Conservation (phyloP, 2,329 filamentous ascomycete genomes). For the Colletotrichum somersetense region DNA sequence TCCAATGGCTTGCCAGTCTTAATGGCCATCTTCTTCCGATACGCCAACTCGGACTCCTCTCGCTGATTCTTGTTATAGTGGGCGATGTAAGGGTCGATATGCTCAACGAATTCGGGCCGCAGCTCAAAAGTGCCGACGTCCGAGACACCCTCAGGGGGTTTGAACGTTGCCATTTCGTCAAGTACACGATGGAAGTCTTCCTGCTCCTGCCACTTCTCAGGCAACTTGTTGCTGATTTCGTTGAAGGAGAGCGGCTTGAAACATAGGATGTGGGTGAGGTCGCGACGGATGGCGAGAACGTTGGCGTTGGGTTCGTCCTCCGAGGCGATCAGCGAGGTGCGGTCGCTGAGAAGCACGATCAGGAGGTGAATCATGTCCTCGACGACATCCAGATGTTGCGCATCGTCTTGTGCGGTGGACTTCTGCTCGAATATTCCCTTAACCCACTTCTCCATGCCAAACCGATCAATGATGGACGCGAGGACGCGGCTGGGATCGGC, state of each 20-base stretch:
- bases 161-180: conserved; percentile 89
- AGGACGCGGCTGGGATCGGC: conserved; percentile 87
- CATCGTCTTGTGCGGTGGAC: conserved; percentile 82
- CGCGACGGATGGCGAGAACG: conserved; percentile 81
- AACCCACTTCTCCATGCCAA: conserved; percentile 89
- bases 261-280: conserved; percentile 93
- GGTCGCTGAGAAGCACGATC: conserved; percentile 90
- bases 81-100: conserved; percentile 94
- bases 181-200: conserved; percentile 89
- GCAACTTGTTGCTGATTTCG: conserved; percentile 86
- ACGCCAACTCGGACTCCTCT: conserved; percentile 92
- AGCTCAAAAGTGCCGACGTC: conserved; percentile 96
- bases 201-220: conserved; percentile 89
- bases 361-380: conserved; percentile 97
- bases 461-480: conserved; percentile 91
- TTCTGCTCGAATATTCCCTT: conserved; percentile 82
- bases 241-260: conserved; percentile 97
- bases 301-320: conserved; percentile 76
- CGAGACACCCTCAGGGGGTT: conserved; percentile 88
- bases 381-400: conserved; percentile 89
- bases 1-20: conserved; percentile 83
- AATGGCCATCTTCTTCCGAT: conserved; percentile 88
- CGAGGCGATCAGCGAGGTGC: conserved; percentile 80
- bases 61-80: conserved; percentile 98
- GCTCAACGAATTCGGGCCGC: conserved; percentile 85